Percentiles rank a stretch among this genome's conserved stretches.
Conservation (phyloP, 805 yeast genomes). For the Pichia thaimueangensis region DNA sequence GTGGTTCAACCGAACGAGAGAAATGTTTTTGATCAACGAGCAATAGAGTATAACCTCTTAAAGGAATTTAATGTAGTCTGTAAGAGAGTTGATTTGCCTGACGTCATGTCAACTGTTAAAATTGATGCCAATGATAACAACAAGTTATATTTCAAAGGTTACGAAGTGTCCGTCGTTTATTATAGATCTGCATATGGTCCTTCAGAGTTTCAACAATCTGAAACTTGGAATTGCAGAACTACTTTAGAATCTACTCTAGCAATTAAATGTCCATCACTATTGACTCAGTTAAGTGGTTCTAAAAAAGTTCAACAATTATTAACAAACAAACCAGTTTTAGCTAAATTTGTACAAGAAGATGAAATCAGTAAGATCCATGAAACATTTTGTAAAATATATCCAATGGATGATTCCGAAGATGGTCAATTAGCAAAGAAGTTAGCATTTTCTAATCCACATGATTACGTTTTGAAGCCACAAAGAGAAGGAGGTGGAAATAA, state of each 20-base stretch:
- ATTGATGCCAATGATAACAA: conserved; percentile 40
- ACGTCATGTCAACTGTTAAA: conserved; percentile 40
- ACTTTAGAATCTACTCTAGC: conserved; percentile 69
- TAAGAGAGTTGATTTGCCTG: conserved; percentile 60
- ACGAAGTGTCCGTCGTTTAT: conserved; percentile 83
- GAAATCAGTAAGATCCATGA: conserved; percentile 25
- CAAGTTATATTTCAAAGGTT: conserved; percentile 45
- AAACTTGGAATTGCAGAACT: conserved; percentile 74
- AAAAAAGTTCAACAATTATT: conserved; percentile 90
- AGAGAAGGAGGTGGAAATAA: conserved; percentile 99
- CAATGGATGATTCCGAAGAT: conserved; percentile 63
- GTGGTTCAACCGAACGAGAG: conserved; percentile 82
- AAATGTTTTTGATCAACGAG: conserved; percentile 88
- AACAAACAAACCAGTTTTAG: conserved; percentile 47
- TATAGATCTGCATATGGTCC: conserved; percentile 90
- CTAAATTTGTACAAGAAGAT: conserved; percentile 30
- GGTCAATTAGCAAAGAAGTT: conserved; percentile 59
- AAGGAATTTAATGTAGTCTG: conserved; percentile 51
- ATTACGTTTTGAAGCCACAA: conserved; percentile 89
- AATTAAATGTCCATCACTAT: conserved; percentile 83
- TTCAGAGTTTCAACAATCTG: conserved; percentile 57
- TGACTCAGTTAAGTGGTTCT: conserved; percentile 88
- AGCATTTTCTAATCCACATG: conserved; percentile 61
- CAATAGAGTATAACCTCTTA: conserved; percentile 65
- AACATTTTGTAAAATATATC: conserved; percentile 84